Percentiles rank a stretch among this genome's conserved stretches.
These are phyloP conservation scores for Claviceps sp. DNA, from an alignment of 2,329 filamentous ascomycete species.

Conservation along the genomic window DNA sequence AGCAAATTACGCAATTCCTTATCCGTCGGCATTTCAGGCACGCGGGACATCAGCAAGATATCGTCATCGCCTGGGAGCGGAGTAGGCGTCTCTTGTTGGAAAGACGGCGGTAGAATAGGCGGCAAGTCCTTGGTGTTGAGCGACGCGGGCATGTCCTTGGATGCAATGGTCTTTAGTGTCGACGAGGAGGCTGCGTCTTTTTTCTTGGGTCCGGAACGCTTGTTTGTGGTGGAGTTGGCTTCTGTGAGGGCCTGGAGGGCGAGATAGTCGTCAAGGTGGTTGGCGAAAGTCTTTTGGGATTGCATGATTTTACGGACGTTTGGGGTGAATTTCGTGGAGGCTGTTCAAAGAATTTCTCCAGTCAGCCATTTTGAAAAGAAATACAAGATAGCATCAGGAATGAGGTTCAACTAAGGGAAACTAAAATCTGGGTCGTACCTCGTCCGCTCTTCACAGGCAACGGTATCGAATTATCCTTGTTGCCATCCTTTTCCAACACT, in stretches of 20 bases:
- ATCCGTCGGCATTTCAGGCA: slow-evolving; percentile 44
- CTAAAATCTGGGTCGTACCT: slow-evolving; percentile 15
- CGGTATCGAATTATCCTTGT: slow-evolving; percentile 57
- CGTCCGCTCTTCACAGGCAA: slow-evolving; percentile 43
- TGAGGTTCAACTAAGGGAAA: no score
- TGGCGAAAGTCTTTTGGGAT: slow-evolving; percentile 71
- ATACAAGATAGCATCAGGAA: no score
- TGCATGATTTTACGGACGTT: slow-evolving; percentile 65
- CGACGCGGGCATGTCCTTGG: slow-evolving; percentile 16
- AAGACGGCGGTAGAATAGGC: slow-evolving; percentile 23
- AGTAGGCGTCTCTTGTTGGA: slow-evolving; percentile 16
- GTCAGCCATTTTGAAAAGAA: background rate
- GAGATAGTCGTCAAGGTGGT: slow-evolving; percentile 69
- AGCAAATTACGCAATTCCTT: slow-evolving; percentile 52
- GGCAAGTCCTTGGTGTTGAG: slow-evolving; percentile 12
- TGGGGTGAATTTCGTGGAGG: slow-evolving; percentile 46
- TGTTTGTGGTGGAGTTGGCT: slow-evolving; percentile 18
- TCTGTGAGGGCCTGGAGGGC: slow-evolving; percentile 41
- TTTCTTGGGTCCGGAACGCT: slow-evolving; percentile 15
- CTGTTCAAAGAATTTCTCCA: slow-evolving; percentile 11
- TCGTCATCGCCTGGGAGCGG: slow-evolving; percentile 38
- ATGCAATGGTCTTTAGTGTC: slow-evolving; percentile 9
- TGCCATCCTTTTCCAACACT: slow-evolving; percentile 69
- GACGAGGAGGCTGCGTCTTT: slow-evolving; percentile 11
- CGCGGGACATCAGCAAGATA: slow-evolving; percentile 41